phyloP scores from a whole-genome alignment of 1,139 yeast species.

The Waltiozyma solani region DNA sequence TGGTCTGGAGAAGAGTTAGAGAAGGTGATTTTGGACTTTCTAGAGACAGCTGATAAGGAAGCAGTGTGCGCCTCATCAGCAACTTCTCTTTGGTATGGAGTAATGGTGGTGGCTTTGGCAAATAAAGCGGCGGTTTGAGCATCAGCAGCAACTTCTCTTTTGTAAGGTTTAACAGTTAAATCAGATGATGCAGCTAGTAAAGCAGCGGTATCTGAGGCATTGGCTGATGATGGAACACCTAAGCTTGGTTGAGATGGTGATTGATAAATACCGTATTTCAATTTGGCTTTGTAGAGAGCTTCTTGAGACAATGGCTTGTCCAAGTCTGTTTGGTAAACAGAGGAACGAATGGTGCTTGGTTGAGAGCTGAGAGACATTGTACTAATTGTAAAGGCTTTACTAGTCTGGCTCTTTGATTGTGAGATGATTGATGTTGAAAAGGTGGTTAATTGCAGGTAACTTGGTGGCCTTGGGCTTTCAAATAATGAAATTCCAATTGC shows the following conservation, averaged over 20 bases:
- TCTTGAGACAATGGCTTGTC: constrained; percentile 66
- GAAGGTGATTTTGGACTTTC: neutral
- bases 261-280: constrained; percentile 64
- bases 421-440: too few relatives aligned
- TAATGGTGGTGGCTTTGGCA: constrained; percentile 35
- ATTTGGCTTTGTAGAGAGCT: constrained; percentile 69
- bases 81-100: constrained; percentile 28
- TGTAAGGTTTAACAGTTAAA: constrained; percentile 54
- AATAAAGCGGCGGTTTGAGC: constrained; percentile 56
- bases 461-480: neutral
- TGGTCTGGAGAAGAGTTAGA: constrained; percentile 4
- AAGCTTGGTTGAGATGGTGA: constrained; percentile 59
- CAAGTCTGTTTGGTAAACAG: constrained; percentile 45
- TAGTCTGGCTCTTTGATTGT: too few relatives aligned
- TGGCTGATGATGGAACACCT: constrained; percentile 43
- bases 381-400: too few relatives aligned
- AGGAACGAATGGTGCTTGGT: constrained; percentile 3
- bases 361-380: neutral
- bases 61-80: constrained; percentile 32
- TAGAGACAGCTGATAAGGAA: constrained; percentile 26
- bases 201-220: constrained; percentile 71
- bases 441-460: too few relatives aligned
- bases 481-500: neutral
- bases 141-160: constrained; percentile 51
- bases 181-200: constrained; percentile 60